Conservation (phyloP, 2,329 filamentous ascomycete species). For the Cladosporium sp. region DNA sequence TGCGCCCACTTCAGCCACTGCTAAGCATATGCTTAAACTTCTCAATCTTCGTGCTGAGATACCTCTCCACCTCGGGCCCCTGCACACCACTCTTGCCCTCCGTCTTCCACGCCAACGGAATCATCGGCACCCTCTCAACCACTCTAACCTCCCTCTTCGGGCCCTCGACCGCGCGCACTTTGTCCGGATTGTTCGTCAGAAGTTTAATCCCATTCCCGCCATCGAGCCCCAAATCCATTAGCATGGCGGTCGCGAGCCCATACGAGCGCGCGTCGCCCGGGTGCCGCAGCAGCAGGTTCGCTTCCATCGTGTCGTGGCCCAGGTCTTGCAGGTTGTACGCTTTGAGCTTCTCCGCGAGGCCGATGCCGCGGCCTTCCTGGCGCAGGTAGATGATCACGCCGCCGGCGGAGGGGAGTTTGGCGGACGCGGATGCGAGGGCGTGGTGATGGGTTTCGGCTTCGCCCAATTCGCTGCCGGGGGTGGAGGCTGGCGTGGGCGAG, state of each 20-base stretch:
- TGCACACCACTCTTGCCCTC: conserved; percentile 74
- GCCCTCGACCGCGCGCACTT: conserved; percentile 90
- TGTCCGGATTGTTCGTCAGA: conserved; percentile 96
- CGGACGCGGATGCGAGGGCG: too few species aligned
- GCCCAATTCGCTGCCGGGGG: conserved; percentile 22
- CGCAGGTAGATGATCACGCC: conserved; percentile 94
- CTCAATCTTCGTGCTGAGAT: conserved; percentile 79
- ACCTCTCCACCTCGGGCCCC: conserved; percentile 87
- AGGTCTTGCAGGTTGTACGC: conserved; percentile 97
- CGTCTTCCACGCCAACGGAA: conserved; percentile 85
- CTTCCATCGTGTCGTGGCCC: conserved; percentile 95
- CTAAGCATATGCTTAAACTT: conserved; percentile 51
- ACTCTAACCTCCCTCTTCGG: conserved; percentile 84
- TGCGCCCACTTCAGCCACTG: conserved; percentile 9
- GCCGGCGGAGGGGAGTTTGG: conserved; percentile 50
- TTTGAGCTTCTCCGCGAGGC: conserved; percentile 91
- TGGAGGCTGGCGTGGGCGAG: conserved; percentile 24
- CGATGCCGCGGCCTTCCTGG: conserved; percentile 94
- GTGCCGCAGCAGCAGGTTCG: conserved; percentile 84
- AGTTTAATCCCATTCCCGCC: conserved; percentile 70
- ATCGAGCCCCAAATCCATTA: conserved; percentile 74
- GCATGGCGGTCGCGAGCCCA: conserved; percentile 91
- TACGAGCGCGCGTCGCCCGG: conserved; percentile 94
- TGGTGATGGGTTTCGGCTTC: conserved; percentile 13
- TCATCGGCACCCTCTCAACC: conserved; percentile 88